Evolutionary conservation across 352 stramenopile genomes (phyloP), one percentile per base, ranked within the genome.

Genomic region (Phytopythium oedochilum): DNA sequence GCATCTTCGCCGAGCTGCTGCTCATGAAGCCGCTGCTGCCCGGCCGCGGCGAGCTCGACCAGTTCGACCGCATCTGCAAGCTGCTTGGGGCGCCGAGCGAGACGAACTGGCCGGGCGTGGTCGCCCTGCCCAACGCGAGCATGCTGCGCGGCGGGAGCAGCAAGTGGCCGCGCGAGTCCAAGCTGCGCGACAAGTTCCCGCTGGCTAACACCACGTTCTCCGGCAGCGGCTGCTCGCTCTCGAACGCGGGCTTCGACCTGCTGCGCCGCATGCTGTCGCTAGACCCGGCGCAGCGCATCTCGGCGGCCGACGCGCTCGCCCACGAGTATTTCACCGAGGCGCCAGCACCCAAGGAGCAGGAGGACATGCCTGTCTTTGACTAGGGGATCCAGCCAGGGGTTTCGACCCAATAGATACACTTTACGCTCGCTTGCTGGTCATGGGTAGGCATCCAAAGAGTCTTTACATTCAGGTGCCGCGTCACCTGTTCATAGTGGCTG

Each of bases 31-130:
- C 94, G 17, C 77, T 98, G 28, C 89, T 99, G 60, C 77, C 94
- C 45, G 96, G 96, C 36, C 73, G 95, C 53, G 88, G 88, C 26
- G 97, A 99, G 66, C 68, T 98, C 20, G 94, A 98, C 55, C 95
- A 99, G 73, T 92, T 98, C 60, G 86, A 98, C 58, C 86, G 97
- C 61, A 98, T 99, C 53, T 99, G 98, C 72, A 80, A 89, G 66
- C 52, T 98, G 44, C 66, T 98, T 0, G 96, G 96, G 12, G 78
- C 76, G 3, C 96, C 96, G 0, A 97, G 73, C 1, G 83, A 97
- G 28, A 70, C 89, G 8, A 96, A 80, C 51, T 99, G 96, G 96
- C 92, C 94, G 5, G 80, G 76, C 3, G 64, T 92, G 8, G 34
- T 75, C 14, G 72, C 82, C 10, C 68, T 86, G 5, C 87, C 89